Evolutionary conservation across 768 basidiomycete species (phyloP), one percentile per base, ranked within the genome.

Genomic region (Pleurotus giganteus): DNA sequence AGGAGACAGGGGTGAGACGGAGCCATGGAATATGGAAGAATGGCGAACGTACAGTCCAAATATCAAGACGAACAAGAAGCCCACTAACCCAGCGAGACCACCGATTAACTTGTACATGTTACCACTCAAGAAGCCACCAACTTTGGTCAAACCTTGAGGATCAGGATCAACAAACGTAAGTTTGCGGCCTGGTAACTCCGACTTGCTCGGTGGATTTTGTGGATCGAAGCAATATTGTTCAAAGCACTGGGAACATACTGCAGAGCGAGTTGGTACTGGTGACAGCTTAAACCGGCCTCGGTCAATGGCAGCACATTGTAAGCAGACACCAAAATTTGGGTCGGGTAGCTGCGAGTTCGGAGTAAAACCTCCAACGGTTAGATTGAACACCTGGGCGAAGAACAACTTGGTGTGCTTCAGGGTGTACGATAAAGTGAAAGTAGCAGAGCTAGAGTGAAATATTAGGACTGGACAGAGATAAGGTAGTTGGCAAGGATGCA

Each of bases 251-350:
- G 69, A 61, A 53, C 74, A 76, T 37, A 75, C 39, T 4, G 66
- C 57, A 12, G 82, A 83, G 15, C 80, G 74, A 4, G 61, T 26
- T 4, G 71, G 65, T 0, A 64, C 5, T 1, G 75, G 71, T 0
- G 62, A 60, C 11, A 70, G 58, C 55, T 75, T 77, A 45, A 71
- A 58, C n/a, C 81, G 74, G 1, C 75, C 76, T 9, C 82, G 77
- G 57, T 84, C 82, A 49, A 84, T 66, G 24, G 72, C 73, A 29
- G 85, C 82, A 65, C 91, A 87, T 63, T 82, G 82, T 19, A 94
- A 72, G 61, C 91, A 93, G 34, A 74, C 75, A 2, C 84, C 77
- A 52, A 86, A 77, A 71, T 82, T 60, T 75, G 79, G 57, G 79
- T 91, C 89, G 27, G 83, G 72, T 4, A 65, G 67, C 55, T 80